A percentile compares a stretch with the other conserved stretches of the same genome.
Evolutionary conservation across 257 asterid genomes (phyloP).

Genomic region (Plantago elongata): DNA sequence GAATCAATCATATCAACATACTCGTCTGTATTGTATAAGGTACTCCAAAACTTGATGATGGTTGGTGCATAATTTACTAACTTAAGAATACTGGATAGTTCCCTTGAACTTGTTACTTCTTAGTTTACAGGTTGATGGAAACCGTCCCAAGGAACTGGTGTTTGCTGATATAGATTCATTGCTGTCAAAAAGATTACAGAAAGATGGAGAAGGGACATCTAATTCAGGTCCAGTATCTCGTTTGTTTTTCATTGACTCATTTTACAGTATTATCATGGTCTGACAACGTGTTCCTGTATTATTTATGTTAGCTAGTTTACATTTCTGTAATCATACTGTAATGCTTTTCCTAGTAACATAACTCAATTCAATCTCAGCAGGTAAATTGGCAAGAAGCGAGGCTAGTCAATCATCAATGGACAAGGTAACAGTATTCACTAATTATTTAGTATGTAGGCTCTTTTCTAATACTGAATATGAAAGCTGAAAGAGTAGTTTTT

Average conservation of each 20-base stretch:
- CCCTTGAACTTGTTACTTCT: conserved; percentile 15
- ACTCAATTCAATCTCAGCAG: conserved; percentile 20
- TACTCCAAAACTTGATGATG: conserved; percentile 21
- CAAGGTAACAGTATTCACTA: conserved; percentile 37
- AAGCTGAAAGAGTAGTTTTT: conserved; percentile 10
- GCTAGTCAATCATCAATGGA: conserved; percentile 30
- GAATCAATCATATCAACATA: conserved; percentile 66
- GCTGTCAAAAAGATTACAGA: conserved; percentile 36
- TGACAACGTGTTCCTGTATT: neutral
- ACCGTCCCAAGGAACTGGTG: conserved; percentile 57
- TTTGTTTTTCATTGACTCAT: conserved; percentile 10
- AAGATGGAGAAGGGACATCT: conserved; percentile 42
- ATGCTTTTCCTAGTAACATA: no score
- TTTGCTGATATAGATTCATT: conserved; percentile 65
- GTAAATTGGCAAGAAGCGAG: conserved; percentile 32
- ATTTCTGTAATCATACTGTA: no score
- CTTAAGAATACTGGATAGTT: conserved; percentile 8
- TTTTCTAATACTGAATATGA: neutral
- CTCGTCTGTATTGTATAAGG: conserved; percentile 52
- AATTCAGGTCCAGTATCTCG: conserved; percentile 37
- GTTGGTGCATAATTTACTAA: conserved; percentile 13
- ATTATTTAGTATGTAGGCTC: neutral
- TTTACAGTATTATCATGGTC: conserved; percentile 4
- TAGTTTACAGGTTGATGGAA: conserved; percentile 70
- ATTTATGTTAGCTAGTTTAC: no score